Base-by-base conservation (phyloP, 2,329 filamentous ascomycete genomes). In the Pestalotiopsis fici region DNA sequence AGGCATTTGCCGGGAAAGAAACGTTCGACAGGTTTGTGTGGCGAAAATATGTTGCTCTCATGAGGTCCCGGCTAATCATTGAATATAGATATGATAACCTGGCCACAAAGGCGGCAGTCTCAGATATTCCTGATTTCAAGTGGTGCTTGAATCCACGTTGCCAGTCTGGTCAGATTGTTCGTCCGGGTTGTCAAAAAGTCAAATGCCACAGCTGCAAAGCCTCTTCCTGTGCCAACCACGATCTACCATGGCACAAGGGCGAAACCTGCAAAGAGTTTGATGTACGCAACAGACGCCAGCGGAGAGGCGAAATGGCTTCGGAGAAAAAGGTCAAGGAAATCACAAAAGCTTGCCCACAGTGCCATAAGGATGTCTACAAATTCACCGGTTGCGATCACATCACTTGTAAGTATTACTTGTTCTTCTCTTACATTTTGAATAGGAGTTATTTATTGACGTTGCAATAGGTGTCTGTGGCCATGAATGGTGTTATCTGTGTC, bases 401-500 rank as follows among this genome's bases (percentile, higher is more conserved):
- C 3, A 82, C 79, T 1, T 82, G 81, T 80, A 71, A 74, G 78
- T 35, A 11, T 35, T 35, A 35, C 31, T 76, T 23, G n/a, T 35
- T n/a, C 13, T 21, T 21, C 15, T 18, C 2, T 28, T 13, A 25
- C 3, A 23, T 12, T 2, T 5, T 9, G 18, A 25, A n/a, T 43
- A 18, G 4, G 13, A 11, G 13, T 50, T 59, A 71, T 9, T 61
- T 61, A 37, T 27, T 31, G 3, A 28, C 39, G 21, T 25, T 6
- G 28, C 28, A 27, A 25, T 55, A 78, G 75, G 75, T 56, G 59
- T 75, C 5, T 83, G 80, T 61, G 76, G 78, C 6, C 77, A 81
- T 39, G 76, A 82, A 61, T 82, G 79, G 79, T 82, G 80, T 69
- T 82, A 81, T 69, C 21, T 78, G 11, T 83, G 81, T 68, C 71